phyloP scores from a whole-genome alignment of 805 yeast species.

The Wickerhamiella cacticola region DNA sequence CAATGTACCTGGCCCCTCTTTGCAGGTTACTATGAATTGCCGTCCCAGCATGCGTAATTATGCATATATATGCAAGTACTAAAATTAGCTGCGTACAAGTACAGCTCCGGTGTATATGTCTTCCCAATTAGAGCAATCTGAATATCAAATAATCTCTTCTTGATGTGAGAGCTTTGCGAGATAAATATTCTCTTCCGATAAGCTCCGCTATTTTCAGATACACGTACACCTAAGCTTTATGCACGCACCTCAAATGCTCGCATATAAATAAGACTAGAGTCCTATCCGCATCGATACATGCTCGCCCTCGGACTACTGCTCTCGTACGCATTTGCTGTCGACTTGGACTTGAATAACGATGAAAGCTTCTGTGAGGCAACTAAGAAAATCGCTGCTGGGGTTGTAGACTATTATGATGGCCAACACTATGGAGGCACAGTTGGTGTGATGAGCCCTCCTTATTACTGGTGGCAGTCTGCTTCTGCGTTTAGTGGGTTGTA shows the following conservation, averaged over 20 bases:
- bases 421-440: constrained; percentile 47
- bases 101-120: no score
- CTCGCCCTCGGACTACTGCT: background rate
- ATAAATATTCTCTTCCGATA: no score
- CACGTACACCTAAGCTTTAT: background rate
- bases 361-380: constrained; percentile 36
- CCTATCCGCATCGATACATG: background rate
- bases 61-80: background rate
- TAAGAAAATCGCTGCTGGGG: constrained; percentile 48
- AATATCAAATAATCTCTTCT: no score
- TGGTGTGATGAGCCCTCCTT: constrained; percentile 59
- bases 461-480: constrained; percentile 86
- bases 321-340: constrained; percentile 10
- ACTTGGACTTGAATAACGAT: constrained; percentile 17
- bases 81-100: no score
- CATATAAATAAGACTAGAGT: background rate
- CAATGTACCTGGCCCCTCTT: background rate
- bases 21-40: background rate
- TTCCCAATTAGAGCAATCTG: no score
- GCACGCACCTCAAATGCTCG: background rate
- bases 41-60: background rate
- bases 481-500: constrained; percentile 53
- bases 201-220: background rate
- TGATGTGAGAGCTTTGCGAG: no score
- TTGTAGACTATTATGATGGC: constrained; percentile 71